Evolutionary conservation across 805 yeast genomes (phyloP), one percentile per base, ranked within the genome.

Genomic region (Pichia gijzeniarum): DNA sequence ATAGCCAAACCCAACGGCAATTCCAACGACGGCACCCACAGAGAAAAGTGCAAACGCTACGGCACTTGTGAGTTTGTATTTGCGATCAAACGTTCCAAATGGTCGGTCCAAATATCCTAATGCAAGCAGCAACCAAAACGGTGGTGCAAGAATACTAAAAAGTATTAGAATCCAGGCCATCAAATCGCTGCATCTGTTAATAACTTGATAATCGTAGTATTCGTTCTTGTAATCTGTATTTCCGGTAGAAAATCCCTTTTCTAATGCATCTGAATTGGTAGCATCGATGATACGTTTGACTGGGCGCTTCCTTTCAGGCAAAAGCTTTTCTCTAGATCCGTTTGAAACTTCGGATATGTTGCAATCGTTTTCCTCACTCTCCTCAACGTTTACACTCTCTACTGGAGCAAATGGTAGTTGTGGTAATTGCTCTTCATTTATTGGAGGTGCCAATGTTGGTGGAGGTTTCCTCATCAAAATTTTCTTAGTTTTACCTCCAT

Each of bases 101-200:
- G 48, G 48, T 14, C 43, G 44, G 47, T 62, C 65, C 13, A 60
- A 32, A 31, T 47, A 53, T 9, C 67, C 67, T 2, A 50, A 45
- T 2, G 57, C 52, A 13, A 62, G 57, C 10, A 62, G 35, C 8
- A 60, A 45, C 57, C 60, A 58, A 35, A 62, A 53, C 8, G 67
- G 64, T 12, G 65, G 65, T 14, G 56, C 56, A 14, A 62, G 12
- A 18, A 56, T 38, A 4, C 63, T 54, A 14, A 52, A 17, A 3
- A 56, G 28, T 1, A 62, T 28, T 10, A 60, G 43, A 2, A 55
- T 5, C 7, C 53, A 19, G 1, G 61, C 18, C 6, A 21, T 7
- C 2, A 13, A n/a, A n/a, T 16, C 27, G 22, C 34, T 10, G 9
- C 44, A 40, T 20, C 27, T 25, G 8, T 16, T 34, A 18, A 20